Conservation (phyloP, 192 early-diverging fungal genomes). For the Linnemannia schmuckeri region DNA sequence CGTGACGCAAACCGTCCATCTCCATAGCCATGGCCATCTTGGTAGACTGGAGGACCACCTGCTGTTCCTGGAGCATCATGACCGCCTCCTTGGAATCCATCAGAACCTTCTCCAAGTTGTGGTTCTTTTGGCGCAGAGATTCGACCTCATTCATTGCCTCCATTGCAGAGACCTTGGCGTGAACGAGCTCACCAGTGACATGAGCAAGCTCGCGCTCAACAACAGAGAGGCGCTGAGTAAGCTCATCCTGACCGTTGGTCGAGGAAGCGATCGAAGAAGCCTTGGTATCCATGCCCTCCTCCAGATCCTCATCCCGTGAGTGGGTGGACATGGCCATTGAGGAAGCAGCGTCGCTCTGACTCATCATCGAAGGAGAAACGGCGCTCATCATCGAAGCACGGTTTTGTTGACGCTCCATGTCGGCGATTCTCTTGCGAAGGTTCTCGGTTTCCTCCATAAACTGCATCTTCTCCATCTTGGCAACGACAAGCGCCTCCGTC, state of each 20-base stretch:
- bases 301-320: conserved; percentile 35
- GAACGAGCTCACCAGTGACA: conserved; percentile 49
- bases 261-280: conserved; percentile 37
- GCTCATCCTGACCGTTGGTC: conserved; percentile 20
- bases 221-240: conserved; percentile 24
- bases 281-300: conserved; percentile 21
- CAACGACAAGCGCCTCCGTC: conserved; percentile 69
- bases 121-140: conserved; percentile 41
- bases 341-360: conserved; percentile 48
- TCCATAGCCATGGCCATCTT: conserved; percentile 55
- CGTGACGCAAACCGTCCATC: conserved; percentile 42
- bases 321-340: conserved; percentile 36
- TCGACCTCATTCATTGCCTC: conserved; percentile 57
- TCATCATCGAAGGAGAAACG: conserved; percentile 42
- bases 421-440: conserved; percentile 60
- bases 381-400: conserved; percentile 55
- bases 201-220: conserved; percentile 46
- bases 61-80: conserved; percentile 46
- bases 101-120: conserved; percentile 40
- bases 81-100: conserved; percentile 55
- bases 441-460: conserved; percentile 63
- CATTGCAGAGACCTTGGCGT: conserved; percentile 50
- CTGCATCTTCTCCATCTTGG: conserved; percentile 69
- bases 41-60: conserved; percentile 33
- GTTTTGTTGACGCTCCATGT: conserved; percentile 64